Evolutionary conservation across 2,329 filamentous ascomycete species (phyloP).

Genomic region (Sordariomycetes sp.): DNA sequence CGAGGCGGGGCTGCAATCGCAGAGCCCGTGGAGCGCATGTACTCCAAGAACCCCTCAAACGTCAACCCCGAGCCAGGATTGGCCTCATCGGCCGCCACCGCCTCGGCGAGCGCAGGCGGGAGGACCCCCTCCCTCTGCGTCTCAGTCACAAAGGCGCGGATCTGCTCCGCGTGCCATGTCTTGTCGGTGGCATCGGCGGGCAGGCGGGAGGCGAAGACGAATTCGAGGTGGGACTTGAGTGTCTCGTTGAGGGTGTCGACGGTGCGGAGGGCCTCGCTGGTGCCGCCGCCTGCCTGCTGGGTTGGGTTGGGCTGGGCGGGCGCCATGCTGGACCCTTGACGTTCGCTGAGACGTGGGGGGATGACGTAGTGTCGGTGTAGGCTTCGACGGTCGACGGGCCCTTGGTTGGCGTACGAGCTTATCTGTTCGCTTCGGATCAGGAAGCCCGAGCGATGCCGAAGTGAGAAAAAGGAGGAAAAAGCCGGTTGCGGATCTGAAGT

Average conservation of each 20-base stretch:
- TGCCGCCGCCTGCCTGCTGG: constrained; percentile 33
- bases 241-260: constrained; percentile 26
- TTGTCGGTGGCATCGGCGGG: constrained; percentile 15
- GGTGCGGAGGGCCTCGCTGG: constrained; percentile 23
- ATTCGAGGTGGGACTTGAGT: constrained; percentile 27
- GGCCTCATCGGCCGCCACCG: constrained; percentile 8
- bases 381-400: neutral
- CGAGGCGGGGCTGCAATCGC: constrained; percentile 25
- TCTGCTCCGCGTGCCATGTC: constrained; percentile 31
- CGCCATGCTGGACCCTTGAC: neutral
- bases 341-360: neutral
- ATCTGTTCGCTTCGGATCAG: too few species aligned
- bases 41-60: constrained; percentile 34
- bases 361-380: neutral
- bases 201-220: constrained; percentile 30
- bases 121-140: constrained; percentile 26
- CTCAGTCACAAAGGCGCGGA: constrained; percentile 29
- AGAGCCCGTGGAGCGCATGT: constrained; percentile 38
- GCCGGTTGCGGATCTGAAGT: too few species aligned
- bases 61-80: constrained; percentile 20
- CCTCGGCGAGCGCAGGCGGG: constrained; percentile 8
- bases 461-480: too few species aligned
- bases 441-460: too few species aligned
- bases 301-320: constrained; percentile 12
- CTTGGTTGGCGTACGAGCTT: too few species aligned